Conservation (phyloP, 2,329 filamentous ascomycete species). For the Diaporthe sp. region DNA sequence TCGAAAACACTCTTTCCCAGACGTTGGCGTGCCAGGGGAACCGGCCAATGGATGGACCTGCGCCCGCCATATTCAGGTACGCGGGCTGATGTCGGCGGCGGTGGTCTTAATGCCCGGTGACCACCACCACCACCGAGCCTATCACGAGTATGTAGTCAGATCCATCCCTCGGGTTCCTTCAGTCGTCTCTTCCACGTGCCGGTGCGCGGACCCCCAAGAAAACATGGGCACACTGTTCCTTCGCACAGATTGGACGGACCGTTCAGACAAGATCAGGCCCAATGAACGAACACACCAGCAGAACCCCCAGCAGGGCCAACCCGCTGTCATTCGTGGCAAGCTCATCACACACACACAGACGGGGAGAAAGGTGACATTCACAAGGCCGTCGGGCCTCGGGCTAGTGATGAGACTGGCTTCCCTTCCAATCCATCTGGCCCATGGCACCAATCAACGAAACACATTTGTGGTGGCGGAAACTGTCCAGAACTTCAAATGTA, state of each 20-base stretch:
- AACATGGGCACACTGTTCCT: neutral
- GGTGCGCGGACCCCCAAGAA: neutral
- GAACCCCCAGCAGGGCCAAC: neutral
- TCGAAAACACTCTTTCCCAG: neutral
- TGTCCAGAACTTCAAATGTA: neutral
- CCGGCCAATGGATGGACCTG: conserved; percentile 4
- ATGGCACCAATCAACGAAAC: neutral
- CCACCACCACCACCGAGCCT: no score
- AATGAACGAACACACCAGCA: neutral
- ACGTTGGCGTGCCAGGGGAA: neutral
- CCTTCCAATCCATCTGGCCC: neutral
- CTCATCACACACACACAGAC: neutral
- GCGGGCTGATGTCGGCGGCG: neutral
- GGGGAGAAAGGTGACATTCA: neutral
- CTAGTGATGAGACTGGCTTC: neutral
- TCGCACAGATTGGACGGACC: conserved; percentile 5
- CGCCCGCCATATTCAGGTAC: neutral
- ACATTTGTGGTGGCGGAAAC: no score
- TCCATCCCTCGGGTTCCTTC: neutral
- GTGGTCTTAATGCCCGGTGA: neutral
- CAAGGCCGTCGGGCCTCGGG: conserved; percentile 8
- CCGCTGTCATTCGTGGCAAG: neutral
- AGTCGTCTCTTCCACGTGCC: neutral
- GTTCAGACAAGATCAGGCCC: neutral
- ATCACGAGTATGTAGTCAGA: neutral